Percentiles rank a stretch among this genome's conserved stretches.
phyloP scores from a whole-genome alignment of 805 yeast genomes.

The Zygotorulaspora danielsina region DNA sequence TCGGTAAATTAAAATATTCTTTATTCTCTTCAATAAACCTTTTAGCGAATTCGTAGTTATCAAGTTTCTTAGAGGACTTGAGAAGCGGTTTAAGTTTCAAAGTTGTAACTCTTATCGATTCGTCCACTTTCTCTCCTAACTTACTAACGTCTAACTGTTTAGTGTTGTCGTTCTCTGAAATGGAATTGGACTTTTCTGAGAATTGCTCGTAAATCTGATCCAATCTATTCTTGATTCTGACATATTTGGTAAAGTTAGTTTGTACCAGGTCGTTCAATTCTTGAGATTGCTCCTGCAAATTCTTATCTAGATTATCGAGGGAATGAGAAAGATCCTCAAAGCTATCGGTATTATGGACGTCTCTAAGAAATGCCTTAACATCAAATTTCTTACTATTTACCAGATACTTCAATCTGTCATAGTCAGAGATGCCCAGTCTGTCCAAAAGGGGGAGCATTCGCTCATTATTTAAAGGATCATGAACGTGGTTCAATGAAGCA shows the following conservation, averaged over 20 bases:
- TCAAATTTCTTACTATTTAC: constrained; percentile 57
- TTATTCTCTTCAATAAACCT: constrained; percentile 50
- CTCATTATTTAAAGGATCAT: constrained; percentile 56
- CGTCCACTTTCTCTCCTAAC: constrained; percentile 41
- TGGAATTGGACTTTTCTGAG: constrained; percentile 35
- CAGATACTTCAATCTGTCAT: constrained; percentile 43
- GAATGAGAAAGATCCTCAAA: constrained; percentile 47
- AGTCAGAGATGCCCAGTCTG: constrained; percentile 38
- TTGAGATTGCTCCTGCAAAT: constrained; percentile 47
- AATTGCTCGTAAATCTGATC: constrained; percentile 59
- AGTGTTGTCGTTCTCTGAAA: constrained; percentile 15
- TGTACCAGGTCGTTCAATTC: constrained; percentile 50
- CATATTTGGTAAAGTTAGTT: constrained; percentile 58
- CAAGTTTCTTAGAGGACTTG: constrained; percentile 45
- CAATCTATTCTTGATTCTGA: constrained; percentile 57
- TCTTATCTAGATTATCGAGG: constrained; percentile 45
- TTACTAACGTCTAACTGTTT: constrained; percentile 36
- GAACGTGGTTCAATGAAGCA: constrained; percentile 32
- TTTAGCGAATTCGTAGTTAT: constrained; percentile 47
- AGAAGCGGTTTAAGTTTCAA: constrained; percentile 56
- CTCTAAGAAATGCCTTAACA: constrained; percentile 50
- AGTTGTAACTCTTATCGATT: constrained; percentile 51
- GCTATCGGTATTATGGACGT: constrained; percentile 53
- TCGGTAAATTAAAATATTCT: constrained; percentile 55
- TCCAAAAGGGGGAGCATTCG: constrained; percentile 39